Evolutionary conservation across 441 rosid species (phyloP).

Genomic region (Pelargonium hybrid): DNA sequence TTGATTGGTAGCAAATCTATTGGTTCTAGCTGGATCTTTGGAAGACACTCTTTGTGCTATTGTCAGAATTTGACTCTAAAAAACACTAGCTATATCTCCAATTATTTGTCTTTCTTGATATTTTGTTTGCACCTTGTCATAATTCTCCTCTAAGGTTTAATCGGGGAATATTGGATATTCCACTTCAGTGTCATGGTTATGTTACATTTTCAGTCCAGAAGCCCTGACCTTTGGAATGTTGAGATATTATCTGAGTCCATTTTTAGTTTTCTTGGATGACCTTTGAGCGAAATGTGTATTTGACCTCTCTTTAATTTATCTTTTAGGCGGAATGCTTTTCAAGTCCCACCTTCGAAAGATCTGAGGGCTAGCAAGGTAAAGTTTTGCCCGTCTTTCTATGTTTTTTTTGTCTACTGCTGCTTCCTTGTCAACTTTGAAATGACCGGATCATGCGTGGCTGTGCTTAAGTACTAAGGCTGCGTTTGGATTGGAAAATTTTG

Average conservation of each 20-base stretch:
- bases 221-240: constrained; percentile 12
- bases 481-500: no score
- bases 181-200: neutral
- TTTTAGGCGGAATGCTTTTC: constrained; percentile 35
- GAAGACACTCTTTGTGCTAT: neutral
- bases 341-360: constrained; percentile 24
- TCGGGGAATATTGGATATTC: neutral
- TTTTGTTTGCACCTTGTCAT: neutral
- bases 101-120: neutral
- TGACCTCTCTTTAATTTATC: constrained; percentile 8
- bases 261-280: constrained; percentile 12
- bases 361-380: constrained; percentile 40
- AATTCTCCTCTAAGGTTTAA: neutral
- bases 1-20: neutral
- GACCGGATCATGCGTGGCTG: neutral
- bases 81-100: neutral
- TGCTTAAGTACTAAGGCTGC: neutral
- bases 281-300: constrained; percentile 5
- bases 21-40: neutral
- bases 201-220: constrained; percentile 4
- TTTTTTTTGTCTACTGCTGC: constrained; percentile 10
- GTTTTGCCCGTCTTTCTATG: neutral
- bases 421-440: neutral
- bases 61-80: no score
- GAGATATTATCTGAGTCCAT: constrained; percentile 9